These are phyloP conservation scores for Dendrobium chrysotoxum DNA, from an alignment of 106 monocot genomes.

Conservation along the genomic window DNA sequence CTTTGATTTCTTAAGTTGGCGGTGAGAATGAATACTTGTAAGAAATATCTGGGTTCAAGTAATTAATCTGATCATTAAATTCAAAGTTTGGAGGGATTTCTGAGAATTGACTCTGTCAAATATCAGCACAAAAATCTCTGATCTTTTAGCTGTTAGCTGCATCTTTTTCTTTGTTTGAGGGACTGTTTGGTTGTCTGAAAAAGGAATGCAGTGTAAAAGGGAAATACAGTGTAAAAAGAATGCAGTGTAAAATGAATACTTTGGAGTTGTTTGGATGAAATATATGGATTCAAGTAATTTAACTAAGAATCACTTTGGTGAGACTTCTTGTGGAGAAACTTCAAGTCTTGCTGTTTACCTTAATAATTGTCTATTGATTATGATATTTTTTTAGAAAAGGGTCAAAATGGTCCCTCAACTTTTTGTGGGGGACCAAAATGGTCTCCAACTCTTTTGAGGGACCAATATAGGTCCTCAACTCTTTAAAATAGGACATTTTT, in stretches of 20 bases:
- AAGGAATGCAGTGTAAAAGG: too few relatives aligned
- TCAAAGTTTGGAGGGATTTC: neutral
- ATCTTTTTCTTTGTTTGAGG: neutral
- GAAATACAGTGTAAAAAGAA: too few relatives aligned
- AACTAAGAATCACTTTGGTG: neutral
- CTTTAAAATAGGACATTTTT: too few relatives aligned
- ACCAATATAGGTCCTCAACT: too few relatives aligned
- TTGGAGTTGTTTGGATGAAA: too few relatives aligned
- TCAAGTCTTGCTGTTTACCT: neutral
- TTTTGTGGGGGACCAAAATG: too few relatives aligned
- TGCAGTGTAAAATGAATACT: too few relatives aligned
- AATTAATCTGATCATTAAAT: neutral
- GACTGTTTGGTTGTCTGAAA: too few relatives aligned
- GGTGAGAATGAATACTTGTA: neutral
- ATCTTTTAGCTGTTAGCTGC: neutral
- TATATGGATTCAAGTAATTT: too few relatives aligned
- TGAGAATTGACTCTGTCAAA: neutral
- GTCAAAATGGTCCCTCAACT: too few relatives aligned
- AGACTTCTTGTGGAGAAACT: neutral
- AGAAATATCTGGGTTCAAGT: neutral
- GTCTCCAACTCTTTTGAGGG: too few relatives aligned
- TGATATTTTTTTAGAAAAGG: neutral
- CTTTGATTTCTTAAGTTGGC: neutral
- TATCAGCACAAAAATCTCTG: neutral
- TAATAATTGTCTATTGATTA: neutral